Conservation (phyloP, 768 basidiomycete genomes). For the Cyathus striatus region DNA sequence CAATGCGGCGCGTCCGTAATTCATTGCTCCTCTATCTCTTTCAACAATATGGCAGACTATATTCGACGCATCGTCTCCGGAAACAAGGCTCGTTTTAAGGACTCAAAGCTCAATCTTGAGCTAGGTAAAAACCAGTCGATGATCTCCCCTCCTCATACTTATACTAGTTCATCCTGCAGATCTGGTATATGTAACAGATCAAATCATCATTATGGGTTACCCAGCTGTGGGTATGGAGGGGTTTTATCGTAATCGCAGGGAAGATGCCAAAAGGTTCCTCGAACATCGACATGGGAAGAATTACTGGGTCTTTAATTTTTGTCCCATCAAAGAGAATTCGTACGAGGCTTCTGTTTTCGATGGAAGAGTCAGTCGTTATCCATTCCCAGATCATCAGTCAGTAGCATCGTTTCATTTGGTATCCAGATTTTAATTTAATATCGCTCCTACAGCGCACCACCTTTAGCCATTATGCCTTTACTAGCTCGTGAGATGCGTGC, state of each 20-base stretch:
- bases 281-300: constrained; percentile 68
- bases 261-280: constrained; percentile 73
- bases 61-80: constrained; percentile 78
- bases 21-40: too few relatives aligned
- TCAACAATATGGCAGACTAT: constrained; percentile 69
- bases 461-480: constrained; percentile 68
- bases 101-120: constrained; percentile 62
- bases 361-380: constrained; percentile 75
- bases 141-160: too few relatives aligned
- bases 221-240: constrained; percentile 77
- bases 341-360: constrained; percentile 68
- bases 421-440: not conserved
- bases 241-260: constrained; percentile 72
- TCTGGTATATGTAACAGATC: constrained; percentile 68
- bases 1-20: too few relatives aligned
- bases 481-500: constrained; percentile 67
- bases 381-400: constrained; percentile 89
- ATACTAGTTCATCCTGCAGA: too few relatives aligned
- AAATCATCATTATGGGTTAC: constrained; percentile 78
- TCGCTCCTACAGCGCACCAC: constrained; percentile 53
- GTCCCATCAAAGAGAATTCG: constrained; percentile 74
- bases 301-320: constrained; percentile 89
- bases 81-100: constrained; percentile 71
- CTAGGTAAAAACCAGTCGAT: too few relatives aligned
- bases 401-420: constrained; percentile 17